Evolutionary conservation across 2,329 filamentous ascomycete species (phyloP).

Genomic region (Xylaria multiplex): DNA sequence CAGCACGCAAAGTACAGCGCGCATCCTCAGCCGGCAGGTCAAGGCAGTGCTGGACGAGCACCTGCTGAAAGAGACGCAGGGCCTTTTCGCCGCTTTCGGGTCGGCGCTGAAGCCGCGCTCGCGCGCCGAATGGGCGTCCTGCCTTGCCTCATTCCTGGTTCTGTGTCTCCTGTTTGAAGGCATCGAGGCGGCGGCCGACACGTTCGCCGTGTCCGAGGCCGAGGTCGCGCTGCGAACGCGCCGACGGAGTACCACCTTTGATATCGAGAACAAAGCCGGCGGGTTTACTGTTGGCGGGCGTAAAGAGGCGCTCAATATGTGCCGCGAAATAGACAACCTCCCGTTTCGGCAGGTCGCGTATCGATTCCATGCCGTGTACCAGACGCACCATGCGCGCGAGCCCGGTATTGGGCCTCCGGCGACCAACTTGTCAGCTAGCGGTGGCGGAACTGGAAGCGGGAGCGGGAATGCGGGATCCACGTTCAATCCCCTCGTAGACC

Average conservation of each 20-base stretch:
- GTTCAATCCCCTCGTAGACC: slow-evolving; percentile 66
- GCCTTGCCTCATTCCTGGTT: slow-evolving; percentile 65
- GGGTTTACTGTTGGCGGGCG: slow-evolving; percentile 51
- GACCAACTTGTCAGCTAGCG: not conserved
- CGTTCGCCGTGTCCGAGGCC: slow-evolving; percentile 62
- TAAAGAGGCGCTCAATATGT: slow-evolving; percentile 58
- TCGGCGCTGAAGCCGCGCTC: slow-evolving; percentile 65
- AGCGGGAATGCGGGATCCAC: slow-evolving; percentile 41
- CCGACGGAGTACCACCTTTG: slow-evolving; percentile 23
- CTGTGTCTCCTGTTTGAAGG: slow-evolving; percentile 69
- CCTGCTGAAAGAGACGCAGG: slow-evolving; percentile 61
- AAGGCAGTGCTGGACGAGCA: slow-evolving; percentile 67
- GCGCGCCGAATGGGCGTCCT: slow-evolving; percentile 65
- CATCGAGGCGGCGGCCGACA: slow-evolving; percentile 63
- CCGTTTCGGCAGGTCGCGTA: slow-evolving; percentile 70
- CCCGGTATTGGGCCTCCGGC: slow-evolving; percentile 46
- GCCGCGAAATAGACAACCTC: slow-evolving; percentile 65
- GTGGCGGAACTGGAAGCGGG: not conserved
- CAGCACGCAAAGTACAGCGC: slow-evolving; percentile 55
- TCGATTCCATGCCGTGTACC: slow-evolving; percentile 69
- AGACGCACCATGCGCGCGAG: slow-evolving; percentile 62
- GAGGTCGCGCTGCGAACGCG: slow-evolving; percentile 58
- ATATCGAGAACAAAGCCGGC: not conserved
- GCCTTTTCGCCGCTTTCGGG: slow-evolving; percentile 63
- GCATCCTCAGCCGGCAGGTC: slow-evolving; percentile 66